Base-by-base conservation (phyloP, 768 basidiomycete genomes). In the Boletellus ananas region DNA sequence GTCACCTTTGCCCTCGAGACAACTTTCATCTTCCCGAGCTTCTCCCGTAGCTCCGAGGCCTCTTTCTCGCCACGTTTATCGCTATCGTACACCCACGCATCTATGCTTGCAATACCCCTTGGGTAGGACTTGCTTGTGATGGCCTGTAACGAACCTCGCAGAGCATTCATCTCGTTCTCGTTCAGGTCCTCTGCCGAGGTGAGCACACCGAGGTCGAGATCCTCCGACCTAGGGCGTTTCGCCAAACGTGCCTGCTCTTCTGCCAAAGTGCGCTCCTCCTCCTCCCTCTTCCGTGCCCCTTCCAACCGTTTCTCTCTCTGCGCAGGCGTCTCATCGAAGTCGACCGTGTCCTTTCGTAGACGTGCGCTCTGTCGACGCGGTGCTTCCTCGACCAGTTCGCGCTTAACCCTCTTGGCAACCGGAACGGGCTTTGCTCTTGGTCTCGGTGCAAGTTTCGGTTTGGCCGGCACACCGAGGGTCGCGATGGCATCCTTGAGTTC, bases 1-100 rank as follows among this genome's bases (percentile, higher is more conserved):
- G 85, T 90, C 8, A 92, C 89, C 66, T 91, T 92, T 13, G 90
- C 90, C 48, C 87, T 76, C 29, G 87, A 79, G 2, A 87, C 74
- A n/a, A 91, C 72, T 50, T 78, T 80, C 63, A 92, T 59, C 29
- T 70, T 67, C 49, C 75, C 63, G 10, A 90, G 69, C 53, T 70
- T 78, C 56, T 79, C 67, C 52, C 75, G 76, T 51, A 93, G 63
- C 43, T 78, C 77, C 14, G 71, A 62, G 1, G 83, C 73, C n/a
- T 75, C 80, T 17, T 60, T 67, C 17, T 72, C 64, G 29, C 83
- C 79, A 47, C 69, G 70, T 55, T 72, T 66, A 51, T 79, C 74
- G 34, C 67, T 68, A 5, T 77, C 73, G 51, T 72, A 82, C 1
- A 70, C 71, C 61, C 78, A 85, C 1, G 75, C 77, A 29, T 83